phyloP scores from a whole-genome alignment of 1,284 basidiomycete species.

The Megacollybia platyphylla region DNA sequence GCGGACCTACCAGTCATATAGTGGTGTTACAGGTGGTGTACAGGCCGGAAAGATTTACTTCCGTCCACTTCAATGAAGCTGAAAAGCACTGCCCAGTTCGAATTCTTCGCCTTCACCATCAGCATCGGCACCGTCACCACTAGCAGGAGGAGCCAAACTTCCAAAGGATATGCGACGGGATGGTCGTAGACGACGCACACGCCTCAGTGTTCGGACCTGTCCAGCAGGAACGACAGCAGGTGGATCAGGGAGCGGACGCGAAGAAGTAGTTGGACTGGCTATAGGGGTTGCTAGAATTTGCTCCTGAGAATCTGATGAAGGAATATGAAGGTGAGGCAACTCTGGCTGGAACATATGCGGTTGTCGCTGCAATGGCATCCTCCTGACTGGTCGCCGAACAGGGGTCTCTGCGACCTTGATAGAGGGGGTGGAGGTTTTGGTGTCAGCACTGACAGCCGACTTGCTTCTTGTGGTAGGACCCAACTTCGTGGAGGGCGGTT shows the following conservation, averaged over 20 bases:
- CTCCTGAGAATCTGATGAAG: constrained; percentile 2
- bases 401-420: constrained; percentile 5
- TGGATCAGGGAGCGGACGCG: background rate
- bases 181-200: constrained; percentile 23
- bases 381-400: constrained; percentile 10
- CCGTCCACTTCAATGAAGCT: constrained; percentile 17
- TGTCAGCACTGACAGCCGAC: background rate
- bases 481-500: background rate
- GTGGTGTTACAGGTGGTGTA: too few relatives aligned
- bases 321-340: constrained; percentile 19
- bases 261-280: background rate
- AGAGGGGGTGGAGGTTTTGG: constrained; percentile 1
- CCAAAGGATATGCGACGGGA: constrained; percentile 39
- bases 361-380: constrained; percentile 38
- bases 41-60: too few relatives aligned
- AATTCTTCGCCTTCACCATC: constrained; percentile 17
- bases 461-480: constrained; percentile 1
- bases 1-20: too few relatives aligned
- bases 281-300: background rate
- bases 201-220: constrained; percentile 21
- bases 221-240: constrained; percentile 7
- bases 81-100: constrained; percentile 46
- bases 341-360: constrained; percentile 48
- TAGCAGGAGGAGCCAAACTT: constrained; percentile 21
- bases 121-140: constrained; percentile 20